Conservation (phyloP, 2,329 filamentous ascomycete species). For the Sporothrix curviconia region DNA sequence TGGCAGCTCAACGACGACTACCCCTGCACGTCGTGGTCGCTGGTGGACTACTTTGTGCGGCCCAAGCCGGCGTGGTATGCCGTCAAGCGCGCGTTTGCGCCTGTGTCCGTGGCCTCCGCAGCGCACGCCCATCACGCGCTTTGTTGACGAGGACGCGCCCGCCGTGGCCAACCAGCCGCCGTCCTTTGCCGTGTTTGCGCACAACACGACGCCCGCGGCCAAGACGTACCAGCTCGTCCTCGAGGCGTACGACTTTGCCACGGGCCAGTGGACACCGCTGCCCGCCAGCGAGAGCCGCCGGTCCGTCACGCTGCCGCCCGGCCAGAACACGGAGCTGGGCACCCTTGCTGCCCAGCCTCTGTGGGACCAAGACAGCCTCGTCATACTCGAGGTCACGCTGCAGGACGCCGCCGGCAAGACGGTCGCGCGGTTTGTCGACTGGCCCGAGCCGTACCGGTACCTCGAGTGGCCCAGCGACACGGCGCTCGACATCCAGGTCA, state of each 20-base stretch:
- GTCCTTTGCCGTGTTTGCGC: not conserved
- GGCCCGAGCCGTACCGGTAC: constrained; percentile 67
- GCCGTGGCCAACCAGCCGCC: not conserved
- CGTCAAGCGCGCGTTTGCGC: constrained; percentile 70
- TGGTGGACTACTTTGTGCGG: constrained; percentile 70
- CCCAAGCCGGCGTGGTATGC: constrained; percentile 75
- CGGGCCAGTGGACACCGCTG: not conserved
- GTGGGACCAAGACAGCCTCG: constrained; percentile 33
- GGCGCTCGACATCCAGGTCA: constrained; percentile 30
- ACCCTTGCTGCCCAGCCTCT: not conserved
- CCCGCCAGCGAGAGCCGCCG: not conserved
- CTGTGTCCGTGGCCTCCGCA: constrained; percentile 64
- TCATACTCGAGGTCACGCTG: constrained; percentile 35
- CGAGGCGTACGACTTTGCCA: not conserved
- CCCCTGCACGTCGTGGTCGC: constrained; percentile 73
- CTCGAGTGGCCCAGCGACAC: constrained; percentile 44
- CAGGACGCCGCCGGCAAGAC: constrained; percentile 27
- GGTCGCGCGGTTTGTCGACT: constrained; percentile 58
- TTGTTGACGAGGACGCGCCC: not conserved
- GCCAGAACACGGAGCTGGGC: not conserved
- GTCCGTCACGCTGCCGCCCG: not conserved
- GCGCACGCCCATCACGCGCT: constrained; percentile 30
- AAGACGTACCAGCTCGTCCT: not conserved
- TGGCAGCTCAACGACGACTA: constrained; percentile 88
- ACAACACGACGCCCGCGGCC: not conserved